Evolutionary conservation across 208 protist genomes (phyloP).

Genomic region (Trypanosoma rangeli): DNA sequence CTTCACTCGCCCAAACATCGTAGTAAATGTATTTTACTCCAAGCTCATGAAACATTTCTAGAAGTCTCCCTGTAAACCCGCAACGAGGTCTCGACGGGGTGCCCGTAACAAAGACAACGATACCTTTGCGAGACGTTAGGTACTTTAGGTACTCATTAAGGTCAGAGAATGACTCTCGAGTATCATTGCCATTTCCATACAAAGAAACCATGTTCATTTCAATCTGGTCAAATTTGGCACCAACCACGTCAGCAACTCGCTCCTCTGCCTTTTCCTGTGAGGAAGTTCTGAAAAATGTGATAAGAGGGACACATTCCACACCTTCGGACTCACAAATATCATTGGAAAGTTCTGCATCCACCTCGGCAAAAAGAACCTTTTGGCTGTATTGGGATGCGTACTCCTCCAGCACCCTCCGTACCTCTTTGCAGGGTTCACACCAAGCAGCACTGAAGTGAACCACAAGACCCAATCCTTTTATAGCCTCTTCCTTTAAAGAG

Average conservation of each 20-base stretch:
- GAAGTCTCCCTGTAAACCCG: constrained; percentile 86
- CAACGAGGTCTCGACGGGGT: constrained; percentile 87
- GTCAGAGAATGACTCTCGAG: constrained; percentile 49
- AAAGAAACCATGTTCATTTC: constrained; percentile 77
- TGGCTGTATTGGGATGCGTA: constrained; percentile 40
- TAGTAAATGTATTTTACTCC: constrained; percentile 77
- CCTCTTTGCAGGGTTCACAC: constrained; percentile 87
- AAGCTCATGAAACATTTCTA: constrained; percentile 73
- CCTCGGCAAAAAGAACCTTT: constrained; percentile 73
- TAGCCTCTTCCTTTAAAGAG: constrained; percentile 54
- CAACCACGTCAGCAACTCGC: constrained; percentile 77
- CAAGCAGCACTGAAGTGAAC: constrained; percentile 89
- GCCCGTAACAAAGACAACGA: constrained; percentile 93
- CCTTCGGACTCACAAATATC: constrained; percentile 76
- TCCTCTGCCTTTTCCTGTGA: constrained; percentile 39
- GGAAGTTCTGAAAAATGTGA: constrained; percentile 83
- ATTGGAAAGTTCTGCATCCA: constrained; percentile 59
- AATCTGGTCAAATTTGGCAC: constrained; percentile 77
- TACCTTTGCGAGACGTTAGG: constrained; percentile 71
- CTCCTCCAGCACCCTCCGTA: constrained; percentile 54
- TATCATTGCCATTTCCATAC: constrained; percentile 59
- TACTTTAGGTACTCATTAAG: constrained; percentile 83
- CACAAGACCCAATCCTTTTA: constrained; percentile 52
- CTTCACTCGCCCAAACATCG: constrained; percentile 90
- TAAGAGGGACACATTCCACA: constrained; percentile 88